phyloP scores from a whole-genome alignment of 2,329 filamentous ascomycete genomes.

The Aplosporella prunicola region DNA sequence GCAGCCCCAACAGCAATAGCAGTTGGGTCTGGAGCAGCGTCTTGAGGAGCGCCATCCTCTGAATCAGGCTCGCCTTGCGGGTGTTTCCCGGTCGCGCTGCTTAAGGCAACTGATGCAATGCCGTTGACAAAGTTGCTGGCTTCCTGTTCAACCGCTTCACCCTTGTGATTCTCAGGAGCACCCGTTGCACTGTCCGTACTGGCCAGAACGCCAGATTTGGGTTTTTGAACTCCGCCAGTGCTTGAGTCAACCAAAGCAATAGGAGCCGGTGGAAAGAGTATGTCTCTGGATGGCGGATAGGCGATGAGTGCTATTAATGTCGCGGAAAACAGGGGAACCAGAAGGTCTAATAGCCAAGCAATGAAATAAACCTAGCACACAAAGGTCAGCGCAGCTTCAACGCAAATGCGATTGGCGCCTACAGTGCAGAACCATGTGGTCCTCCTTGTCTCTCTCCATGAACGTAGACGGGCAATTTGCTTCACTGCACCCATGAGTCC shows the following conservation, averaged over 20 bases:
- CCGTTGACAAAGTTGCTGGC: slow-evolving; percentile 71
- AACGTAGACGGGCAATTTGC: slow-evolving; percentile 65
- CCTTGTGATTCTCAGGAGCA: slow-evolving; percentile 72
- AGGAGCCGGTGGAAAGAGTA: slow-evolving; percentile 69
- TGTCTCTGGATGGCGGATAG: slow-evolving; percentile 50
- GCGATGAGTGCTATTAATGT: slow-evolving; percentile 57
- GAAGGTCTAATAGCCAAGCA: slow-evolving; percentile 65
- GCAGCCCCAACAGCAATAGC: slow-evolving; percentile 45
- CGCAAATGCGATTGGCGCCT: slow-evolving; percentile 8
- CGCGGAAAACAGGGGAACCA: slow-evolving; percentile 51
- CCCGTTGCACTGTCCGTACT: slow-evolving; percentile 71
- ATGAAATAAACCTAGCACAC: slow-evolving; percentile 40
- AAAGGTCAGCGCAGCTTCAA: not conserved
- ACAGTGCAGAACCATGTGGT: slow-evolving; percentile 58
- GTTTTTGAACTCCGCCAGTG: slow-evolving; percentile 68
- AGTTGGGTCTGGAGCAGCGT: slow-evolving; percentile 52
- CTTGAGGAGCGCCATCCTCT: slow-evolving; percentile 34
- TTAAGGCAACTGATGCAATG: slow-evolving; percentile 61
- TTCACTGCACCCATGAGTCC: slow-evolving; percentile 58
- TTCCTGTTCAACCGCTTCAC: slow-evolving; percentile 75
- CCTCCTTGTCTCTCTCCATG: slow-evolving; percentile 64
- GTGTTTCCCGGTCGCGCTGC: slow-evolving; percentile 67
- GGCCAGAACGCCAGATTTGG: slow-evolving; percentile 63
- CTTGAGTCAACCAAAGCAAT: slow-evolving; percentile 60
- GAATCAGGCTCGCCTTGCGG: slow-evolving; percentile 53